These are phyloP conservation scores for Nicotiana tabacum DNA, from an alignment of 257 asterid species.

Conservation along the genomic window DNA sequence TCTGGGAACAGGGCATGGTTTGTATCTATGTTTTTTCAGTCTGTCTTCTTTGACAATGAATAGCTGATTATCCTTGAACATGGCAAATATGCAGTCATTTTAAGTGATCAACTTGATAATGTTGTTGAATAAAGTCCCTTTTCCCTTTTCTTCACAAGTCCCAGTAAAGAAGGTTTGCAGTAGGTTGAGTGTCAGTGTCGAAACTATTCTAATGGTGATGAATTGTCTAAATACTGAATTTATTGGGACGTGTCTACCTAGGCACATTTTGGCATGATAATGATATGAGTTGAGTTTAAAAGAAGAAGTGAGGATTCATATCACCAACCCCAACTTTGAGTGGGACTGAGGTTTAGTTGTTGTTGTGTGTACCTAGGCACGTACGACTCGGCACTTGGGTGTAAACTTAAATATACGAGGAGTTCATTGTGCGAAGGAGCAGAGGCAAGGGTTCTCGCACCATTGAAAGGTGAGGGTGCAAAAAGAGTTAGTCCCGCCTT, in stretches of 20 bases:
- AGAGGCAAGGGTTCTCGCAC: background rate
- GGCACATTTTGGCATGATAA: background rate
- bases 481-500: background rate
- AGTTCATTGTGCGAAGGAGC: background rate
- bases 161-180: background rate
- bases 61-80: background rate
- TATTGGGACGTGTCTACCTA: background rate
- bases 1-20: constrained; percentile 99
- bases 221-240: background rate
- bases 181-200: background rate
- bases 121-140: background rate
- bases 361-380: background rate
- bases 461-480: background rate
- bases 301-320: too few relatives aligned
- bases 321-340: too few relatives aligned
- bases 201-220: background rate
- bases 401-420: background rate
- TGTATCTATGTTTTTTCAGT: constrained; percentile 20
- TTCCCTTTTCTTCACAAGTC: background rate
- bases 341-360: too few relatives aligned
- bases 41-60: background rate
- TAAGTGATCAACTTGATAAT: background rate
- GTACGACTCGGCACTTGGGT: background rate
- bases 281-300: too few relatives aligned
- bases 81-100: background rate